Conservation (phyloP, 2,329 filamentous ascomycete species). For the Fusarium sp. region DNA sequence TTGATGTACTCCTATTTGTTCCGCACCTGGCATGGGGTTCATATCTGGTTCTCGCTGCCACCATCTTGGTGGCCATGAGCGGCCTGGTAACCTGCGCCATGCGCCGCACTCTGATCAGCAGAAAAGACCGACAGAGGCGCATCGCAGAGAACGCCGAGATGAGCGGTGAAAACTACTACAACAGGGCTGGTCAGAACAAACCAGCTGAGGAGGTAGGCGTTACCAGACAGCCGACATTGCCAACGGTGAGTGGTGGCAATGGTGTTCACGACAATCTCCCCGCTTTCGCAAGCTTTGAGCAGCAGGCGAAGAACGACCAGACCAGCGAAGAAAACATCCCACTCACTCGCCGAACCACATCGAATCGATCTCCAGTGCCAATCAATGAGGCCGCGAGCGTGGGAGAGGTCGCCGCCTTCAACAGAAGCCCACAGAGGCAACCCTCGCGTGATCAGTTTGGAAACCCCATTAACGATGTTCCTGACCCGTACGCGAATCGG, state of each 20-base stretch:
- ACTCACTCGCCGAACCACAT: slow-evolving; percentile 73
- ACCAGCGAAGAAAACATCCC: slow-evolving; percentile 78
- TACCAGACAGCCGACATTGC: slow-evolving; percentile 68
- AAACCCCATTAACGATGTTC: slow-evolving; percentile 62
- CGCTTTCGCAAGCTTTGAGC: slow-evolving; percentile 75
- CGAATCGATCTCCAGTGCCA: slow-evolving; percentile 65
- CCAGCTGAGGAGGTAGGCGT: slow-evolving; percentile 53
- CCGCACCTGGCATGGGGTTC: slow-evolving; percentile 95
- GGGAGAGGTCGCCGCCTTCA: slow-evolving; percentile 48
- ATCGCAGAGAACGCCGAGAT: slow-evolving; percentile 97
- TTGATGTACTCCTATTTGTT: slow-evolving; percentile 94
- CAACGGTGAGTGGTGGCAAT: slow-evolving; percentile 67
- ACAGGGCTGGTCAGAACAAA: slow-evolving; percentile 71
- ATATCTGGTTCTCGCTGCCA: slow-evolving; percentile 91
- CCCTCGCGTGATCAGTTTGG: slow-evolving; percentile 73
- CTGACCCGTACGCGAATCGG: slow-evolving; percentile 61
- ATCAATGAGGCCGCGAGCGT: slow-evolving; percentile 54
- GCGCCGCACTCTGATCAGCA: slow-evolving; percentile 89
- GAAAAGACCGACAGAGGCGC: slow-evolving; percentile 91
- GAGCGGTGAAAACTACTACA: slow-evolving; percentile 94
- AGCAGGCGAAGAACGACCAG: slow-evolving; percentile 70
- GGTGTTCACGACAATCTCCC: slow-evolving; percentile 62
- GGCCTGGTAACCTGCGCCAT: slow-evolving; percentile 93
- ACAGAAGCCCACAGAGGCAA: slow-evolving; percentile 52
- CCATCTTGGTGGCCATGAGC: slow-evolving; percentile 84